These are phyloP conservation scores for Umbelopsis sp. DNA, from an alignment of 371 early-diverging fungal species.

Conservation along the genomic window DNA sequence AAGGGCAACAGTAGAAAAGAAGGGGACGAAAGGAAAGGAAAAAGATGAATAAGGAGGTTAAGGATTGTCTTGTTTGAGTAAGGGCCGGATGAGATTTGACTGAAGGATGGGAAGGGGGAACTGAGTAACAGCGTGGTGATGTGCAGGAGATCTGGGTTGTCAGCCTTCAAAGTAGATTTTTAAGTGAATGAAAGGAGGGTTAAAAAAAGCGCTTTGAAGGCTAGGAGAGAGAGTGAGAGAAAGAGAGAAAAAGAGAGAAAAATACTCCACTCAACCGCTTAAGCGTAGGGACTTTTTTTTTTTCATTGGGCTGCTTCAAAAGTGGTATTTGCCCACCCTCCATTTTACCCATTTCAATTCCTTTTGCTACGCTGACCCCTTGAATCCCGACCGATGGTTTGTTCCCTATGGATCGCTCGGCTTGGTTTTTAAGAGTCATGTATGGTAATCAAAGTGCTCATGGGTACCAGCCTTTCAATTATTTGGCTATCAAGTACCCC, in stretches of 20 bases:
- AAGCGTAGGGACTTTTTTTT: neutral
- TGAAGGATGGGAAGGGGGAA: neutral
- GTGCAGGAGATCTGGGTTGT: conserved; percentile 14
- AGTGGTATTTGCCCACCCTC: neutral
- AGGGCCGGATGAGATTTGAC: conserved; percentile 4
- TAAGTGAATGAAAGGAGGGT: conserved; percentile 15
- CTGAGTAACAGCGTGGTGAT: conserved; percentile 17
- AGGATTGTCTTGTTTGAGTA: conserved; percentile 14
- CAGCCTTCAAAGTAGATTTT: conserved; percentile 18
- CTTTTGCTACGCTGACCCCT: too few species aligned
- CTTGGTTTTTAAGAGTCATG: too few species aligned
- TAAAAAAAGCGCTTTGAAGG: neutral
- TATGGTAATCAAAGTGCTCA: too few species aligned
- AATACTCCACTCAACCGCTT: too few species aligned
- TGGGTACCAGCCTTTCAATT: too few species aligned
- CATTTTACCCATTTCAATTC: neutral
- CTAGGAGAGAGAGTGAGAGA: conserved; percentile 6
- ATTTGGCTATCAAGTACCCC: too few species aligned
- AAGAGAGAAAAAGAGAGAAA: conserved; percentile 16
- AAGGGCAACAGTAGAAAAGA: conserved; percentile 20
- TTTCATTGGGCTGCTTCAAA: conserved; percentile 1
- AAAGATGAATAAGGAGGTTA: conserved; percentile 16
- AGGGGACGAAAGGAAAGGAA: conserved; percentile 19
- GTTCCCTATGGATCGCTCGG: too few species aligned
- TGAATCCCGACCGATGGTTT: too few species aligned